A percentile compares a stretch with the other conserved stretches of the same genome.
Conservation (phyloP, 208 protist genomes). For the Tetramitus jugosus region DNA sequence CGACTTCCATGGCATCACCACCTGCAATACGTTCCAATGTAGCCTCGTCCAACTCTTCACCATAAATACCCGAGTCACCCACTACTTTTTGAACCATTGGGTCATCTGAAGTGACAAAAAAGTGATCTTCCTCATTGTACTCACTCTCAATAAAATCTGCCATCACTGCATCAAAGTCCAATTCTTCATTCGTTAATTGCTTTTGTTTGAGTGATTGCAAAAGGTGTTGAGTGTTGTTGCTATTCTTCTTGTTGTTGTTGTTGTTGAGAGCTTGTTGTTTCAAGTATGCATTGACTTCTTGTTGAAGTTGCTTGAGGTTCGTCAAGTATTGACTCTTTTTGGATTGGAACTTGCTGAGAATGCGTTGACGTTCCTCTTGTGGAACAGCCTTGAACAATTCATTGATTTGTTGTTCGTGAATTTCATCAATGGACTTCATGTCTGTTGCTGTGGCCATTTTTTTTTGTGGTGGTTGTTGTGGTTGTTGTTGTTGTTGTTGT, state of each 20-base stretch:
- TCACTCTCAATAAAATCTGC: not conserved
- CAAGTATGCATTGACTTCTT: not conserved
- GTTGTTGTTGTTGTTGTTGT: no score
- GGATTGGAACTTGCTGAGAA: not conserved
- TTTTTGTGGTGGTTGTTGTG: no score
- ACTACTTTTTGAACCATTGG: not conserved
- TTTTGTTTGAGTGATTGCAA: not conserved
- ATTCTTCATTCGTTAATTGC: not conserved
- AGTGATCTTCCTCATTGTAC: not conserved
- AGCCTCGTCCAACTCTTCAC: not conserved
- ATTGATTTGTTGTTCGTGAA: not conserved
- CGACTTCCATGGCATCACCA: not conserved
- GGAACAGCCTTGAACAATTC: not conserved
- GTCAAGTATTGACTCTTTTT: not conserved
- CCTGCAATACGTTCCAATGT: no score
- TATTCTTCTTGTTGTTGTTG: no score
- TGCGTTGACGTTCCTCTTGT: not conserved
- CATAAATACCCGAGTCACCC: not conserved
- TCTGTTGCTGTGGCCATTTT: no score
- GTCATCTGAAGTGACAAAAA: not conserved
- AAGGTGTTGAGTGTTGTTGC: not conserved
- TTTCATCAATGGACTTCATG: not conserved
- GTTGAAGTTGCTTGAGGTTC: not conserved
- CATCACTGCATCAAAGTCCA: not conserved
- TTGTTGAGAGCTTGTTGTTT: not conserved